These are phyloP conservation scores for Malus orientalis DNA, from an alignment of 306 rosid species.

Conservation along the genomic window DNA sequence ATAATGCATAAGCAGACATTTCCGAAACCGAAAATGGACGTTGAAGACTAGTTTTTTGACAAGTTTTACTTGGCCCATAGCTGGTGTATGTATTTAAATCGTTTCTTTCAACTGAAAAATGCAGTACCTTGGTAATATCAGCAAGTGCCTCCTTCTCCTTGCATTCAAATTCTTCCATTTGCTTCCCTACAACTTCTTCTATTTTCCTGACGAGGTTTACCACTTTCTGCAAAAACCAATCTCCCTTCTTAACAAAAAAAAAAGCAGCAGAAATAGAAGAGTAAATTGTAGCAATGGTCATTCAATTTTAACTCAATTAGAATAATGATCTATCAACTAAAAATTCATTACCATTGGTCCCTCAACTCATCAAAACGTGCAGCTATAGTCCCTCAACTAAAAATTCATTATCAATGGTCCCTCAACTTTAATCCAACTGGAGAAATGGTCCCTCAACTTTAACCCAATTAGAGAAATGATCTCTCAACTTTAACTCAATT, in stretches of 20 bases:
- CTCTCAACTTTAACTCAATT: too few species aligned
- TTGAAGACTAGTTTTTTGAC: background rate
- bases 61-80: background rate
- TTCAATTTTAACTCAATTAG: too few species aligned
- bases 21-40: background rate
- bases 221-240: constrained; percentile 48
- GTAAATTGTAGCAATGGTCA: too few species aligned
- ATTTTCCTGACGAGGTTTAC: constrained; percentile 60
- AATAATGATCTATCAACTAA: too few species aligned
- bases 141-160: constrained; percentile 69
- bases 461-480: too few species aligned
- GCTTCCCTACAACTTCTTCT: constrained; percentile 54
- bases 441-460: too few species aligned
- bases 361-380: too few species aligned
- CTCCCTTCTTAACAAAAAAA: background rate
- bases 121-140: constrained; percentile 45
- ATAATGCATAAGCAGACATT: background rate
- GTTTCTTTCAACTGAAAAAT: background rate
- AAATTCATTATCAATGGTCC: too few species aligned
- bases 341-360: too few species aligned
- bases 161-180: constrained; percentile 58
- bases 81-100: background rate
- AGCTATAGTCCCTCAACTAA: too few species aligned
- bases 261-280: background rate
- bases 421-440: too few species aligned